Percentiles rank a stretch among this genome's conserved stretches.
phyloP scores from a whole-genome alignment of 345 rosid genomes.

The Linum usitatissimum region DNA sequence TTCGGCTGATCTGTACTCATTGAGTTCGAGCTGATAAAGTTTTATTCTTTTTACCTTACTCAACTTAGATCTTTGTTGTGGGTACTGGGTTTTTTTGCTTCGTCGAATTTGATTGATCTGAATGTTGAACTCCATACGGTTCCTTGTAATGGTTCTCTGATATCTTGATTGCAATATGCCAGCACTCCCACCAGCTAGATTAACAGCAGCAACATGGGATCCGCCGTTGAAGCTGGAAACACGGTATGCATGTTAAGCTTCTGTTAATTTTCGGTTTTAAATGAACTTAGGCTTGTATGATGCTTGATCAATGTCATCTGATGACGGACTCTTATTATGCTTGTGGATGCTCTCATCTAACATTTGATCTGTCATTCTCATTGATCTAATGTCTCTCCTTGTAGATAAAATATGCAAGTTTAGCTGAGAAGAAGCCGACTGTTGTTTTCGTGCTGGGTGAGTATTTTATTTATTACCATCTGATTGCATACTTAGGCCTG shows the following conservation, averaged over 20 bases:
- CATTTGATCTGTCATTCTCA: conserved; percentile 3
- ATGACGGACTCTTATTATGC: no score
- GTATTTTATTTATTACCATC: conserved; percentile 1
- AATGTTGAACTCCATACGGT: no score
- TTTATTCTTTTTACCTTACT: no score
- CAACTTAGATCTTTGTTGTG: no score
- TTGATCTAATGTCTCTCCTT: conserved; percentile 8
- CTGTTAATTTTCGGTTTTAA: no score
- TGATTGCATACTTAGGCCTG: neutral
- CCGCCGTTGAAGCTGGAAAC: conserved; percentile 30
- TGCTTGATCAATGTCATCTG: neutral
- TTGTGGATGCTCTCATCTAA: conserved; percentile 2
- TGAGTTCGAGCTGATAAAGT: no score
- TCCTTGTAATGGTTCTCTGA: no score
- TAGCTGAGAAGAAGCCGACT: conserved; percentile 45
- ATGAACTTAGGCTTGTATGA: neutral
- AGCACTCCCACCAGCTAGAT: no score
- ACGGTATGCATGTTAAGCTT: conserved; percentile 25
- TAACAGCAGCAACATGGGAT: conserved; percentile 32
- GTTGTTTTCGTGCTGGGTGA: conserved; percentile 89
- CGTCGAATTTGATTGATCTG: no score
- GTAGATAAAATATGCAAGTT: conserved; percentile 39
- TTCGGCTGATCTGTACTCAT: no score
- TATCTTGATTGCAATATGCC: no score
- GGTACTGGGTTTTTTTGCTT: no score